Evolutionary conservation across 768 basidiomycete species (phyloP).

Genomic region (Trametopsis cervina): DNA sequence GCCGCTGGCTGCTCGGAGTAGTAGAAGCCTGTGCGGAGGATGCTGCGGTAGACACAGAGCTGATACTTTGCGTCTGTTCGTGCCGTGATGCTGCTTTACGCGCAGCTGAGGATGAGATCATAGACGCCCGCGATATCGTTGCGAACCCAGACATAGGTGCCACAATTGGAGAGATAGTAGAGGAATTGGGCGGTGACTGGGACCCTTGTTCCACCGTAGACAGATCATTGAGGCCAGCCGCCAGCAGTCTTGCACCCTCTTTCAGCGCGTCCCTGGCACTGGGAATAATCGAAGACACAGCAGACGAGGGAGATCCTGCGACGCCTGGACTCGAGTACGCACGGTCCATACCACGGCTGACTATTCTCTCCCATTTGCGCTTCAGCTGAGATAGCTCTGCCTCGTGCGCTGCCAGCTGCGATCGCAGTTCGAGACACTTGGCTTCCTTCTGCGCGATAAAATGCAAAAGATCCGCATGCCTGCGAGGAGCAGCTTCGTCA

Average conservation of each 20-base stretch:
- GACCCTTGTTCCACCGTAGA: constrained; percentile 17
- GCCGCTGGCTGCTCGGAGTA: constrained; percentile 32
- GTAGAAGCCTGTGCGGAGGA: constrained; percentile 18
- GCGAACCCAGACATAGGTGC: constrained; percentile 9
- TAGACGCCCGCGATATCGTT: constrained; percentile 12
- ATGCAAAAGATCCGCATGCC: constrained; percentile 74
- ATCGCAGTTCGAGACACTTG: constrained; percentile 73
- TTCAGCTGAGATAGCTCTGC: constrained; percentile 68
- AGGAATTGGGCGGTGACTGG: too few relatives aligned
- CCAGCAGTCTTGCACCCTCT: constrained; percentile 57
- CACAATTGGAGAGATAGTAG: constrained; percentile 10
- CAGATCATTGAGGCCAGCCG: constrained; percentile 37
- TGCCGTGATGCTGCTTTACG: constrained; percentile 15
- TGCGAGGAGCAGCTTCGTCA: constrained; percentile 26
- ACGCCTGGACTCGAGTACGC: constrained; percentile 10
- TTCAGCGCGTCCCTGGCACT: constrained; percentile 36
- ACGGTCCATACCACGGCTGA: constrained; percentile 52
- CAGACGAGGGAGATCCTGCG: background rate
- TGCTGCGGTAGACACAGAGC: constrained; percentile 26
- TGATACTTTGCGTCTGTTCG: constrained; percentile 22
- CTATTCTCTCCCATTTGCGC: constrained; percentile 78
- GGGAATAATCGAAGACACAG: constrained; percentile 9
- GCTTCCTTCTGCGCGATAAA: constrained; percentile 86
- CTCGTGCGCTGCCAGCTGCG: constrained; percentile 67
- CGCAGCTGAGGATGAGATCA: constrained; percentile 6